Evolutionary conservation across 345 rosid genomes (phyloP).

Genomic region (Leavenworthia alabamica): DNA sequence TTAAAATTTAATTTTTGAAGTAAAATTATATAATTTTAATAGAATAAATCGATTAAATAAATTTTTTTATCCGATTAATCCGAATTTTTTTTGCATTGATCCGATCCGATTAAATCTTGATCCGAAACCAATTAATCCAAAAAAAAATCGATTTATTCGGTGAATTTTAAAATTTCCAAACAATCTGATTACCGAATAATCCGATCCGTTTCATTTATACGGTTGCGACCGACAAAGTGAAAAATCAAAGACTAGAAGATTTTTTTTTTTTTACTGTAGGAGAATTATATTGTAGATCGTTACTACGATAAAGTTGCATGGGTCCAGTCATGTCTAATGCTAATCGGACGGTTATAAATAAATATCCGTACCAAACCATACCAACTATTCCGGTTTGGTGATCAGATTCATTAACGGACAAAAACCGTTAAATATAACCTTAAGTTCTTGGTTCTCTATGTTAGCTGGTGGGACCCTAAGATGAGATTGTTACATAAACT

Average conservation of each 20-base stretch:
- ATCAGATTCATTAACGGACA: not conserved
- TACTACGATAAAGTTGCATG: not conserved
- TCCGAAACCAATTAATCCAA: too few species aligned
- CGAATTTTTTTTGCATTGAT: too few species aligned
- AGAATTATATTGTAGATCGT: not conserved
- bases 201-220: conserved; percentile 14
- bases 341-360: not conserved
- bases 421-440: not conserved
- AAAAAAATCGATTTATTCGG: too few species aligned
- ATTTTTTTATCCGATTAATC: too few species aligned
- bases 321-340: not conserved
- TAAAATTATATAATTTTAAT: too few species aligned
- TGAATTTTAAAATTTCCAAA: conserved; percentile 6
- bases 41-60: too few species aligned
- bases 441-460: not conserved
- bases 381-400: not conserved
- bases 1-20: too few species aligned
- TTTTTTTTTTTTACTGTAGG: not conserved
- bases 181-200: too few species aligned
- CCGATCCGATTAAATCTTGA: too few species aligned
- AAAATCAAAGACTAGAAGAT: not conserved
- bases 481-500: too few species aligned
- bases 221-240: conserved; percentile 20
- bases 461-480: not conserved
- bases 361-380: not conserved